These are phyloP conservation scores for Silene noctiflora DNA, from an alignment of 179 eudicot genomes.

Conservation along the genomic window DNA sequence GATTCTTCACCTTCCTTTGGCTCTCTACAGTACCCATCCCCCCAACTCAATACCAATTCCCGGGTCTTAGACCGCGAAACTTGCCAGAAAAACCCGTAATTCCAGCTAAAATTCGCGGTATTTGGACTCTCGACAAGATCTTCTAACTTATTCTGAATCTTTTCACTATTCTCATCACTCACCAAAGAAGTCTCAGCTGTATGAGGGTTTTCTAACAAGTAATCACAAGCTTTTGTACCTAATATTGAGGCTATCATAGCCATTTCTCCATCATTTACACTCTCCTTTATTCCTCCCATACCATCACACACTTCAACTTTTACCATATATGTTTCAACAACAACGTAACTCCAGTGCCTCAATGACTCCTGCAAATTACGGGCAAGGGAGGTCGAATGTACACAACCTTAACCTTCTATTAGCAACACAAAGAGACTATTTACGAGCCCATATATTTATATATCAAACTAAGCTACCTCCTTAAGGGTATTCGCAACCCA, in stretches of 20 bases:
- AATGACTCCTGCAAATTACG: no score
- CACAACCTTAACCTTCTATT: no score
- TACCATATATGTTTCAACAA: constrained; percentile 22
- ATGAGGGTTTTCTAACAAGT: constrained; percentile 57
- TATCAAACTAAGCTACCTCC: background rate
- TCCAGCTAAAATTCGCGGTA: constrained; percentile 67
- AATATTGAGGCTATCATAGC: constrained; percentile 68
- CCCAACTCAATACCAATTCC: constrained; percentile 83
- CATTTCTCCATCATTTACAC: constrained; percentile 59
- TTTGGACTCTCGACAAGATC: constrained; percentile 75
- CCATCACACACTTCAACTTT: constrained; percentile 29
- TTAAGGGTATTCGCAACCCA: no score
- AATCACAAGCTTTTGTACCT: constrained; percentile 73
- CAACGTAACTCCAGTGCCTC: background rate
- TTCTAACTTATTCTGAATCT: constrained; percentile 66
- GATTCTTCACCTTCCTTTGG: constrained; percentile 70
- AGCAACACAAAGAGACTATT: no score
- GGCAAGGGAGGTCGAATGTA: no score
- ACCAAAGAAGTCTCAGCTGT: constrained; percentile 60
- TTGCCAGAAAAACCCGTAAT: constrained; percentile 95
- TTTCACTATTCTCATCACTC: constrained; percentile 56
- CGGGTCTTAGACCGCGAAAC: constrained; percentile 62
- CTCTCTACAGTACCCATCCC: constrained; percentile 95
- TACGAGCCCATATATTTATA: background rate
- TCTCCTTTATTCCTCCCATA: constrained; percentile 36